Conservation (phyloP, 2,329 filamentous ascomycete genomes). For the Xylariales sp. region DNA sequence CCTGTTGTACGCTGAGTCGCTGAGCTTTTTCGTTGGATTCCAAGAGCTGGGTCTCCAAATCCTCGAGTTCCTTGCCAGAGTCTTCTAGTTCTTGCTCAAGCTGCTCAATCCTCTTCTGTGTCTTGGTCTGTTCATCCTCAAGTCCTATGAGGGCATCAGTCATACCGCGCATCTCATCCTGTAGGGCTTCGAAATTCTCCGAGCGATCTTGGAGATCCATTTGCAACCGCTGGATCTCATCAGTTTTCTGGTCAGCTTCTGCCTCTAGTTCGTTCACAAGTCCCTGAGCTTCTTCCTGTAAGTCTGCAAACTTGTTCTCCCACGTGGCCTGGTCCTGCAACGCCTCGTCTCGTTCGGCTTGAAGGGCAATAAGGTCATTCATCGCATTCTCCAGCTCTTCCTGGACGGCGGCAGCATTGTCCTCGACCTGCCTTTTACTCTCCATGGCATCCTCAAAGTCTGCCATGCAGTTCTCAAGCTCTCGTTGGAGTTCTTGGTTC, state of each 20-base stretch:
- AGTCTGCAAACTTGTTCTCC: slow-evolving; percentile 70
- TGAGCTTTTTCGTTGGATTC: slow-evolving; percentile 91
- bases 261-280: slow-evolving; percentile 75
- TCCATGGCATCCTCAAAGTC: slow-evolving; percentile 81
- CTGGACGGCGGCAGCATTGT: slow-evolving; percentile 72
- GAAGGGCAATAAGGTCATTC: slow-evolving; percentile 81
- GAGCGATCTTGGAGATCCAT: slow-evolving; percentile 79
- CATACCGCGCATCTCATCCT: slow-evolving; percentile 92
- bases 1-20: slow-evolving; percentile 87
- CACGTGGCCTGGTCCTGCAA: slow-evolving; percentile 71
- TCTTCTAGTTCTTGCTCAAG: slow-evolving; percentile 86
- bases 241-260: slow-evolving; percentile 77
- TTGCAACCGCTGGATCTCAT: slow-evolving; percentile 76
- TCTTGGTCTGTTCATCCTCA: slow-evolving; percentile 88
- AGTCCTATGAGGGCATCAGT: slow-evolving; percentile 87
- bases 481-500: slow-evolving; percentile 87
- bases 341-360: slow-evolving; percentile 88
- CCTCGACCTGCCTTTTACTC: slow-evolving; percentile 70
- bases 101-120: slow-evolving; percentile 80
- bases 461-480: slow-evolving; percentile 81
- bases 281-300: slow-evolving; percentile 72
- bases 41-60: slow-evolving; percentile 83
- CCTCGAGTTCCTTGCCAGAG: slow-evolving; percentile 86
- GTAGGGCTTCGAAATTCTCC: slow-evolving; percentile 91
- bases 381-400: slow-evolving; percentile 83